Percentiles rank a stretch among this genome's conserved stretches.
phyloP scores from a whole-genome alignment of 1,284 basidiomycete species.

The Cutaneotrichosporon sp. region DNA sequence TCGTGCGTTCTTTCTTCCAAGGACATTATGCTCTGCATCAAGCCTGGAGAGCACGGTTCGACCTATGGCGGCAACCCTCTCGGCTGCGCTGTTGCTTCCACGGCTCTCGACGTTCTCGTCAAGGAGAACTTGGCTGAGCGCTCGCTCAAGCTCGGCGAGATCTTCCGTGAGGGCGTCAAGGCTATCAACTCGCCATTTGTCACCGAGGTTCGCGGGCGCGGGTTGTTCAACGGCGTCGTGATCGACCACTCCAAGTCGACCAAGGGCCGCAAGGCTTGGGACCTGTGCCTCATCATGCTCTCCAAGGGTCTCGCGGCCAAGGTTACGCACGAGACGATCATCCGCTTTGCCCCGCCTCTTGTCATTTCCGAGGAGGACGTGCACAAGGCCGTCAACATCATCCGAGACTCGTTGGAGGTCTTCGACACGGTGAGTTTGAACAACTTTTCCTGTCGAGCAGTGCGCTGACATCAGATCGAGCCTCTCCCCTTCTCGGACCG shows the following conservation, averaged over 20 bases:
- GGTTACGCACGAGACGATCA: constrained; percentile 72
- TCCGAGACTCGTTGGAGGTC: constrained; percentile 62
- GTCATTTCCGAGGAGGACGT: constrained; percentile 87
- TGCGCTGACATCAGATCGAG: constrained; percentile 52
- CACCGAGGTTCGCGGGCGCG: constrained; percentile 74
- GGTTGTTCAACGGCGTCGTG: constrained; percentile 89
- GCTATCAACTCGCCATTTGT: constrained; percentile 70
- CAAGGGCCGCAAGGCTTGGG: constrained; percentile 86
- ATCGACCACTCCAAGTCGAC: constrained; percentile 78
- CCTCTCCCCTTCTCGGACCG: constrained; percentile 59
- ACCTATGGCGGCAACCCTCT: constrained; percentile 95
- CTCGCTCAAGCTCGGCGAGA: constrained; percentile 73
- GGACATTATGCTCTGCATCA: constrained; percentile 90
- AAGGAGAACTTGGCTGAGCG: constrained; percentile 80
- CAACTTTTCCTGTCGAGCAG: not conserved
- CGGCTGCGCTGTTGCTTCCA: constrained; percentile 89
- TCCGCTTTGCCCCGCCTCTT: constrained; percentile 92
- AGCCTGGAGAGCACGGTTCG: constrained; percentile 96
- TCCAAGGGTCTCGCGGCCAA: constrained; percentile 77
- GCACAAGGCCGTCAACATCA: constrained; percentile 63
- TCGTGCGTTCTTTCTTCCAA: constrained; percentile 88
- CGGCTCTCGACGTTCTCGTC: constrained; percentile 82
- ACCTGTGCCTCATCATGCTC: constrained; percentile 91
- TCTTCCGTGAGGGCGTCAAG: constrained; percentile 70
- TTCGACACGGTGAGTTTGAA: constrained; percentile 60